These are phyloP conservation scores for Theobroma grandiflorum DNA, from an alignment of 441 rosid species.

Conservation along the genomic window DNA sequence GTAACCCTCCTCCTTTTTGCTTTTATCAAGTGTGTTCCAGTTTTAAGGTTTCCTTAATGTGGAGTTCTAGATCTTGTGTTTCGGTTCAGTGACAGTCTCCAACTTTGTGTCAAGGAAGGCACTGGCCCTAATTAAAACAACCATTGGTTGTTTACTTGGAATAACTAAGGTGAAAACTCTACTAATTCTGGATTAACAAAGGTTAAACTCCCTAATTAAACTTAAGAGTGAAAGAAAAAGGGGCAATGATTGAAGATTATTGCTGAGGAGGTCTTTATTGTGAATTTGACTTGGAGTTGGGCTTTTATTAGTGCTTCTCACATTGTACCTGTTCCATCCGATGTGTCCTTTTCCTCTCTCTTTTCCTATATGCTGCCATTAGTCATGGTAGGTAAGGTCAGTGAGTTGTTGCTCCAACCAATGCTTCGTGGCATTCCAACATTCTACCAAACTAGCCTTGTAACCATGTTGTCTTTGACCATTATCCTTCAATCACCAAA, in stretches of 20 bases:
- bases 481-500: neutral
- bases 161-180: neutral
- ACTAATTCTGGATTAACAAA: neutral
- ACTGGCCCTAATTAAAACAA: neutral
- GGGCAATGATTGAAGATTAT: neutral
- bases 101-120: neutral
- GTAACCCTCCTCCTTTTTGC: neutral
- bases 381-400: slow-evolving; percentile 11
- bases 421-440: slow-evolving; percentile 1
- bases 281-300: neutral
- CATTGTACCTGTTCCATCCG: neutral
- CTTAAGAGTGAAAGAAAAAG: neutral
- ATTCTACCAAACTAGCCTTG: slow-evolving; percentile 18
- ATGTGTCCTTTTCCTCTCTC: neutral
- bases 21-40: slow-evolving; percentile 19
- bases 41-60: slow-evolving; percentile 4
- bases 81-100: no score
- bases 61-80: neutral
- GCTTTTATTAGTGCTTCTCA: neutral
- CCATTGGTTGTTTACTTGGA: neutral
- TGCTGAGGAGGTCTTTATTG: neutral
- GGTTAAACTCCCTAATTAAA: neutral
- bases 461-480: neutral
- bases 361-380: neutral
- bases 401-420: slow-evolving; percentile 10